A percentile compares a stretch with the other conserved stretches of the same genome.
Conservation (phyloP, 768 basidiomycete species). For the Amylocystis lapponica region DNA sequence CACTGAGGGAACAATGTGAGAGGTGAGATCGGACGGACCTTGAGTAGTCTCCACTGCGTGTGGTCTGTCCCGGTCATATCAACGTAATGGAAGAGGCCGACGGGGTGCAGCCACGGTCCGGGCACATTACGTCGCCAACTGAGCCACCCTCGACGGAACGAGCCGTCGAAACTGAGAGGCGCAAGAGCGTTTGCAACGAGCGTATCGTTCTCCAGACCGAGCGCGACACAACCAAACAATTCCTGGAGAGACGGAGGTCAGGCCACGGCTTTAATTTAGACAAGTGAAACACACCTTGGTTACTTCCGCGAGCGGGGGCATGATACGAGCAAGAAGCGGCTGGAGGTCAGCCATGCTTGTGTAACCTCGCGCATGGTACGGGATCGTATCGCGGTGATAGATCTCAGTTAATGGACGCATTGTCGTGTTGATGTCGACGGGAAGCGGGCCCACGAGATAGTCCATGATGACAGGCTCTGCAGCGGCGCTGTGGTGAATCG, state of each 20-base stretch:
- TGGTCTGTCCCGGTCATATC: constrained; percentile 51
- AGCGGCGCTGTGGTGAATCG: constrained; percentile 43
- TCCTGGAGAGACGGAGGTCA: constrained; percentile 28
- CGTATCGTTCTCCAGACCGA: constrained; percentile 43
- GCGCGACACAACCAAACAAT: constrained; percentile 40
- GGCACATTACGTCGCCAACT: constrained; percentile 44
- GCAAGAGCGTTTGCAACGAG: constrained; percentile 40
- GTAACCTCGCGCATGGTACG: constrained; percentile 46
- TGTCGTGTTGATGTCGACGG: constrained; percentile 33
- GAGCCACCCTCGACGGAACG: constrained; percentile 51
- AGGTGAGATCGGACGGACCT: constrained; percentile 25
- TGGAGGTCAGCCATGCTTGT: constrained; percentile 25
- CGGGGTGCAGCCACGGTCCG: constrained; percentile 47
- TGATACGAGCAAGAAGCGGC: constrained; percentile 26
- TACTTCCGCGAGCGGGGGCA: constrained; percentile 33
- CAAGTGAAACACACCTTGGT: constrained; percentile 32
- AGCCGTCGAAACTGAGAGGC: constrained; percentile 56
- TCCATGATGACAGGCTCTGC: constrained; percentile 41
- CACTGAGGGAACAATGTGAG: neutral
- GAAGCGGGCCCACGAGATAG: constrained; percentile 56
- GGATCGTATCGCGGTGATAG: constrained; percentile 47
- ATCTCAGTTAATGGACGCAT: constrained; percentile 43
- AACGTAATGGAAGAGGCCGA: constrained; percentile 52
- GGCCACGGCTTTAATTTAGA: neutral
- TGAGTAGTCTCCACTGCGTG: constrained; percentile 44